Conservation (phyloP, 176 grass and related monocot genomes). For the Oryza australiensis region DNA sequence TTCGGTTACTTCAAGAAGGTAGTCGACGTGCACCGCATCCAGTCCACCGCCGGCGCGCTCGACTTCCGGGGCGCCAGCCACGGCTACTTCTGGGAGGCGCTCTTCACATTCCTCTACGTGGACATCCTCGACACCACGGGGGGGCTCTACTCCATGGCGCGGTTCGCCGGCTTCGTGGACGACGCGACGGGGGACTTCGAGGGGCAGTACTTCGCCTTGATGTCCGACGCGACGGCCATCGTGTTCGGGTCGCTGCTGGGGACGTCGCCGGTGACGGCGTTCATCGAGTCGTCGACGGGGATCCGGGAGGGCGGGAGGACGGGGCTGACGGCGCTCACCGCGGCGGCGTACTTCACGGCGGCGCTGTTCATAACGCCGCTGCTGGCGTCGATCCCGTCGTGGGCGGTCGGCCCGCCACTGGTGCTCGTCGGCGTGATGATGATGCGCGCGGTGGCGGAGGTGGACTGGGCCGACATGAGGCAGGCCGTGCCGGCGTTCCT, state of each 20-base stretch:
- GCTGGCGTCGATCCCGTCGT: constrained; percentile 72
- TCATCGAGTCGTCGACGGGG: constrained; percentile 83
- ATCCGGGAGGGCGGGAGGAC: constrained; percentile 77
- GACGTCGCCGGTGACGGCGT: constrained; percentile 69
- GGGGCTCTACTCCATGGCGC: constrained; percentile 75
- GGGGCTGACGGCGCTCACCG: constrained; percentile 64
- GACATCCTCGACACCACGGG: constrained; percentile 87
- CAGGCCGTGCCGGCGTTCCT: constrained; percentile 87
- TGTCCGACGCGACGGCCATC: constrained; percentile 84
- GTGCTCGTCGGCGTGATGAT: constrained; percentile 82
- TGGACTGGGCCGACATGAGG: constrained; percentile 77
- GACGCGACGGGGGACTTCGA: constrained; percentile 69
- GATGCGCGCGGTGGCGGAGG: constrained; percentile 85
- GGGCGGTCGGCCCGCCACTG: constrained; percentile 80
- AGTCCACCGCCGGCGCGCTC: constrained; percentile 64
- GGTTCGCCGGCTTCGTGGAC: constrained; percentile 80
- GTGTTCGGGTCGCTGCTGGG: constrained; percentile 70
- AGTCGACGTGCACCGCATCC: constrained; percentile 65
- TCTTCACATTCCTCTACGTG: constrained; percentile 85
- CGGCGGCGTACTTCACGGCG: constrained; percentile 55
- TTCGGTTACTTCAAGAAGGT: constrained; percentile 73
- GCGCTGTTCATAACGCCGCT: constrained; percentile 78
- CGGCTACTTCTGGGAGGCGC: constrained; percentile 74
- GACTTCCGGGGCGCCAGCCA: constrained; percentile 52
- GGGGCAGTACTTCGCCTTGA: constrained; percentile 89